Conservation (phyloP, 202 grass and related monocot genomes). For the Digitaria exilis region DNA sequence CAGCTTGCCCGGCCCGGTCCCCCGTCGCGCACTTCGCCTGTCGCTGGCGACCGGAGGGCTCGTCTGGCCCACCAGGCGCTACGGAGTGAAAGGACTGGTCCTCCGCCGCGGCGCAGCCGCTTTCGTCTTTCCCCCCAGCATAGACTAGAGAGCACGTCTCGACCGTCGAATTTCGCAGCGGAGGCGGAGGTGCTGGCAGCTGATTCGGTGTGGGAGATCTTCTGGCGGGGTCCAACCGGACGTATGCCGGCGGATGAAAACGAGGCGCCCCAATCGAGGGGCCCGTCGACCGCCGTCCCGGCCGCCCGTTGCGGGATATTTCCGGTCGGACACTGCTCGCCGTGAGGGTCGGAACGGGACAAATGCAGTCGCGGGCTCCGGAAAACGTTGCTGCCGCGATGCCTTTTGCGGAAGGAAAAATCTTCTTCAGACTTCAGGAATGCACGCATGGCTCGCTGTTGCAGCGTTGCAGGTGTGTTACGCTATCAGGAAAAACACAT, state of each 20-base stretch:
- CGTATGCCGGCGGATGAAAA: constrained; percentile 23
- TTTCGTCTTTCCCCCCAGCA: background rate
- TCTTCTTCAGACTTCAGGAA: background rate
- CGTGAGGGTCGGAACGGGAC: background rate
- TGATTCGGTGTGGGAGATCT: constrained; percentile 11
- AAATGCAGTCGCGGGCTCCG: background rate
- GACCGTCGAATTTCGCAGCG: constrained; percentile 31
- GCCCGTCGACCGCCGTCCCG: background rate
- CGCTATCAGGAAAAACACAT: background rate
- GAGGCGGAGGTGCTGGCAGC: background rate
- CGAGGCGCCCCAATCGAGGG: constrained; percentile 27
- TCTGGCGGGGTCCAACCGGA: constrained; percentile 15
- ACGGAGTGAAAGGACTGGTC: constrained; percentile 25
- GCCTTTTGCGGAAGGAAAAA: background rate
- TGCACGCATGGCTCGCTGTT: background rate
- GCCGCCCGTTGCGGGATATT: constrained; percentile 48
- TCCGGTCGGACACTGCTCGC: constrained; percentile 9
- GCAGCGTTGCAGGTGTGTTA: too few relatives aligned
- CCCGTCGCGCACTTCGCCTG: constrained; percentile 5
- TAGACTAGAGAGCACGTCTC: background rate
- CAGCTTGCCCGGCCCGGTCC: background rate
- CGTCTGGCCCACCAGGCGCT: background rate
- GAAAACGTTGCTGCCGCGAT: background rate
- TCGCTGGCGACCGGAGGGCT: background rate
- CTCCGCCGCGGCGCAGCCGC: background rate